Percentiles rank a stretch among this genome's conserved stretches.
Conservation (phyloP, 768 basidiomycete genomes). For the Tricholoma hemisulphureum region DNA sequence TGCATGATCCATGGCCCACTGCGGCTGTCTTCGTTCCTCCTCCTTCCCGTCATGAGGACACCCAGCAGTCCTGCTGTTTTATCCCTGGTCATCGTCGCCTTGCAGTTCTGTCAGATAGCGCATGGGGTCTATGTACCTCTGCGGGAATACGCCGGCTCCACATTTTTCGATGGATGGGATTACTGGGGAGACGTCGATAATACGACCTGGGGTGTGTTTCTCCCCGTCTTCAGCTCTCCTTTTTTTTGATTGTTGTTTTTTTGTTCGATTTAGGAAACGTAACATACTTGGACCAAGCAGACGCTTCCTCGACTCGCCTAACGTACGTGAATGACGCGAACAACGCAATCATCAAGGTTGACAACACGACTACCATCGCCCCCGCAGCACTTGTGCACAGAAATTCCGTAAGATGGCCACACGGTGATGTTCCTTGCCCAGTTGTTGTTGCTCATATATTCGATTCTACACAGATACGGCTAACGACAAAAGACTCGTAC, state of each 20-base stretch:
- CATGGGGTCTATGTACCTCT: conserved; percentile 34
- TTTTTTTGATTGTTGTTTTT: neutral
- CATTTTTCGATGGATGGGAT: conserved; percentile 51
- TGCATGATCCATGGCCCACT: no score
- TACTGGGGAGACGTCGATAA: conserved; percentile 50
- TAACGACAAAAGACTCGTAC: conserved; percentile 43
- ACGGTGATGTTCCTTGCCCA: neutral
- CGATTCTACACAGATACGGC: conserved; percentile 32
- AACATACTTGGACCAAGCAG: conserved; percentile 45
- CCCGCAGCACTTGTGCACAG: conserved; percentile 43
- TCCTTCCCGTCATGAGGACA: conserved; percentile 5
- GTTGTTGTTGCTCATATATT: neutral
- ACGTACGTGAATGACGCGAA: conserved; percentile 56
- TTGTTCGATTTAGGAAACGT: conserved; percentile 34
- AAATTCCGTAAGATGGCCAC: conserved; percentile 46
- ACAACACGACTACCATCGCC: conserved; percentile 57
- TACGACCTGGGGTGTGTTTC: conserved; percentile 33
- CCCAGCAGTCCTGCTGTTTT: neutral
- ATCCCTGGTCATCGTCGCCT: neutral
- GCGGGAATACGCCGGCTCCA: conserved; percentile 41
- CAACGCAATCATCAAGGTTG: conserved; percentile 69
- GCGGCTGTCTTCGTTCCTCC: no score
- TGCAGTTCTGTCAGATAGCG: conserved; percentile 2
- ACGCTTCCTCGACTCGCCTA: conserved; percentile 38
- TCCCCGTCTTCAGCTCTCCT: neutral